Evolutionary conservation across 2,329 filamentous ascomycete genomes (phyloP), one percentile per base, ranked within the genome.

Genomic region (Trichoderma koningii): DNA sequence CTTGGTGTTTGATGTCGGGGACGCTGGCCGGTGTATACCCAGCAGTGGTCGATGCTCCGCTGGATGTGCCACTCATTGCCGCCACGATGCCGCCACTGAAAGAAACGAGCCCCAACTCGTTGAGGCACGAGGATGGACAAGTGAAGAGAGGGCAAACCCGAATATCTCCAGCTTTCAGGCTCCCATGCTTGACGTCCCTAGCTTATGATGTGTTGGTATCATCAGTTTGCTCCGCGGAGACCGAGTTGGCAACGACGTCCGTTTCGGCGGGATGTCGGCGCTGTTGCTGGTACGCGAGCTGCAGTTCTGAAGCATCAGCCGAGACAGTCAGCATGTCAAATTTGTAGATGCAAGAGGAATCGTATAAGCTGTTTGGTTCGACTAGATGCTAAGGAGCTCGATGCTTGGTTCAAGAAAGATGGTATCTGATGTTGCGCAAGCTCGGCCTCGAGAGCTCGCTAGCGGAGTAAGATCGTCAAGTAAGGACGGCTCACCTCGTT

Each of bases 1-100:
- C 80, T 66, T 93, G 84, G 38, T 96, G 80, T 76, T 95, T 91
- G 82, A 97, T 96, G 66, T 91, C 89, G 42, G 97, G 82, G 67
- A 82, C 83, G 76, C 92, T 95, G 74, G 93, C 93, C 75, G 96
- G 76, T 71, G 82, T 80, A 73, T 89, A 89, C 77, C 92, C 90
- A 69, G 90, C 70, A 75, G 89, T 88, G 70, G 83, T 84, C 34
- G 73, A 68, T 12, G 65, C 67, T 51, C 60, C 47, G 17, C 77
- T 57, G 79, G 73, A 68, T n/a, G 65, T 68, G 38, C 65, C 41
- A 19, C 77, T 57, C 80, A 82, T 82, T 64, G 66, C 68, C 59
- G 55, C 28, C 28, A 52, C 26, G 28, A 45, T 28, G 44, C 21
- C 19, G 17, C 42, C 42, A 19, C 9, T 45, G 57, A 21, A 23